Evolutionary conservation across 2,329 filamentous ascomycete genomes (phyloP), one percentile per base, ranked within the genome.

Genomic region (Stagonosporopsis cucurbitacearum): DNA sequence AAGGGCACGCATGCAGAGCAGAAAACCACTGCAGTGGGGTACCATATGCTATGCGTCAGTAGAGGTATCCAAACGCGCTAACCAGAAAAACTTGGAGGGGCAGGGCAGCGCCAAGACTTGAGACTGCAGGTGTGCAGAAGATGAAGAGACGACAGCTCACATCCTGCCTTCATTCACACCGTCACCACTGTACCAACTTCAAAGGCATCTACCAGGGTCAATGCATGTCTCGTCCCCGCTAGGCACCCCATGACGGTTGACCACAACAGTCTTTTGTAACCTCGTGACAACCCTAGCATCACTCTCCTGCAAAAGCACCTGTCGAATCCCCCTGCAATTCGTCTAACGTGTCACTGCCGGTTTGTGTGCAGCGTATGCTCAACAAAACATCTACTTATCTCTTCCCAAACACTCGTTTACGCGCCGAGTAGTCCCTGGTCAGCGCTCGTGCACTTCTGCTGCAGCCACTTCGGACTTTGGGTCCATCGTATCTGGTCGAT

Each of bases 11-110:
- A 57, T 57, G 54, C 54, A 52, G 54, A 52, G 54, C 54, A 57
- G 49, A 57, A 57, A 57, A 57, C 54, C 54, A 53, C 40, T 26
- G 62, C 47, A 59, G 61, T 64, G 61, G 65, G 66, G 64, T 59
- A 45, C 58, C 30, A 48, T 35, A 28, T 60, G 58, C 60, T 59
- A 68, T 68, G 66, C 66, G 65, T 68, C 67, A 70, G 63, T 59
- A 47, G 56, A 61, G 55, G 49, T 57, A 51, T 50, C 42, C 50
- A 54, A 59, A 51, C 57, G 51, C 64, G 64, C 64, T 67, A 66
- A 54, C 61, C 54, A 60, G 64, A 59, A 70, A 69, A 62, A 63
- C 39, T 65, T 62, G 56, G 65, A 68, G 65, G 64, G 66, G 63
- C 48, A 59, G 25, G 45, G 45, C 17, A 22, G 26, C 25, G 58